Evolutionary conservation across 2,329 filamentous ascomycete genomes (phyloP).

Genomic region (Trichoderma endophyticum): DNA sequence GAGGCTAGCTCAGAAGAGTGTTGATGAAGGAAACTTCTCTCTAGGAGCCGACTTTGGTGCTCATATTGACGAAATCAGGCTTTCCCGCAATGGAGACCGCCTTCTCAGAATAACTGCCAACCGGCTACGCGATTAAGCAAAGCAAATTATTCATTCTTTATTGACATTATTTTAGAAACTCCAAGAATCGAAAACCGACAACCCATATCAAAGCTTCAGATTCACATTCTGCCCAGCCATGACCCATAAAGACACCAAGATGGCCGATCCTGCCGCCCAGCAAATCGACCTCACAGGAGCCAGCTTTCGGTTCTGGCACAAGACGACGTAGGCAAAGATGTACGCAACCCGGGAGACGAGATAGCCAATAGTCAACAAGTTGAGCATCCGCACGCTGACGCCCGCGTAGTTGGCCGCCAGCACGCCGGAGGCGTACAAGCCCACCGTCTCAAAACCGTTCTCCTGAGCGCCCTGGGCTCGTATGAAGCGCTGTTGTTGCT

Average conservation of each 20-base stretch:
- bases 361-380: constrained; percentile 40
- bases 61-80: constrained; percentile 22
- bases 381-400: constrained; percentile 37
- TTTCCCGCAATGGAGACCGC: constrained; percentile 20
- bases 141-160: not conserved
- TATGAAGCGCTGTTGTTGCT: constrained; percentile 53
- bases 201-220: not conserved
- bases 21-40: not conserved
- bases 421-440: constrained; percentile 42
- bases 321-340: constrained; percentile 42
- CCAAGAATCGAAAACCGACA: no score
- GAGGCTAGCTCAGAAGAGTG: constrained; percentile 20
- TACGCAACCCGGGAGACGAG: constrained; percentile 39
- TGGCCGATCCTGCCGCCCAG: constrained; percentile 36
- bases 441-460: constrained; percentile 46
- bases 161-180: not conserved
- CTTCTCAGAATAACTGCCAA: no score
- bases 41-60: constrained; percentile 25
- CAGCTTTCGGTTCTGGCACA: constrained; percentile 40
- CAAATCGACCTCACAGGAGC: constrained; percentile 37
- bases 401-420: constrained; percentile 46
- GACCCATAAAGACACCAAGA: constrained; percentile 39
- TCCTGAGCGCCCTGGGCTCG: constrained; percentile 49
- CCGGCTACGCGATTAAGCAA: no score
- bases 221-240: constrained; percentile 36